Evolutionary conservation across 2,329 filamentous ascomycete genomes (phyloP), one percentile per base, ranked within the genome.

Genomic region (Cercospora janseana): DNA sequence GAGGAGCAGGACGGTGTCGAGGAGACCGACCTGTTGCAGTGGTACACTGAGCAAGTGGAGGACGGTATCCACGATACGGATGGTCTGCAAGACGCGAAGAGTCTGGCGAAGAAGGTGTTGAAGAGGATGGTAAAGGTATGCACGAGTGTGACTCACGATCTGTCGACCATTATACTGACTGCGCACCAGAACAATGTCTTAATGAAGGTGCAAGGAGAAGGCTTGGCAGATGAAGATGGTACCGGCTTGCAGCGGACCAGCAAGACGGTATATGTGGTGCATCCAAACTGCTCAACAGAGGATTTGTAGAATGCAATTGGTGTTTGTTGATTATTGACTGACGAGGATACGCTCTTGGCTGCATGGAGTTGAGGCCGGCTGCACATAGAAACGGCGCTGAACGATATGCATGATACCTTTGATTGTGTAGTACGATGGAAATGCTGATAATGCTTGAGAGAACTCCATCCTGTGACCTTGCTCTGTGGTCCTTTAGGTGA

Each of bases 41-140:
- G 90, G 89, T 98, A 95, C 68, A 77, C 97, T 16, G 92, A 97
- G 72, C 85, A 92, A 70, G 87, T 87, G 62, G 93, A 98, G 69
- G 80, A 83, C 13, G 86, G 94, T 65, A 73, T 98, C 52, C 79
- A 86, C 27, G 86, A 76, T 32, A 85, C 94, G 69, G 89, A 95
- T 49, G 88, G 91, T 60, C 79, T 95, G 64, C 80, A 91, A 66
- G 75, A 74, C 12, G 90, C 97, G 72, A 80, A 82, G 66, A 75
- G 75, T 3, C 72, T 95, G 49, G 86, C 85, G 10, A 80, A 76
- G 66, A 93, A 95, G 79, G 92, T 98, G 46, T 72, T 98, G 60
- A 95, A 88, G 79, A 86, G 88, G 70, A 94, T 97, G 86, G 87
- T 96, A 66, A 96, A 93, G 85, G 90, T 93, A 29, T 23, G 20